Base-by-base conservation (phyloP, 345 rosid species). In the Ceriops decandra region DNA sequence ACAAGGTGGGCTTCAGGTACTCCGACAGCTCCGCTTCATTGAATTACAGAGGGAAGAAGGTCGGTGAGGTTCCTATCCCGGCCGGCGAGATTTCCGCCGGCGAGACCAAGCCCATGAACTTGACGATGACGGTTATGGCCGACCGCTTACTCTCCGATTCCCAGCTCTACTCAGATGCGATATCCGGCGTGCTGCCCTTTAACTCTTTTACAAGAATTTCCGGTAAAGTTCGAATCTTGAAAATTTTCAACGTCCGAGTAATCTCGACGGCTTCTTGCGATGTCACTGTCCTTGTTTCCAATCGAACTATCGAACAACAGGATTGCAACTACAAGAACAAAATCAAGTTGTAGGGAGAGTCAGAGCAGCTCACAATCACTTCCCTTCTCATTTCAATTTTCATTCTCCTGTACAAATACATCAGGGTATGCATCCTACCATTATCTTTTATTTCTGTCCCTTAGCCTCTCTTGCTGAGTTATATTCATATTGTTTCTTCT, bases 51-150 rank as follows among this genome's bases (percentile, higher is more conserved):
- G 93, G 86, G 0, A 60, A 79, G 20, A 21, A 58, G 3, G 77
- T 95, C 7, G 99, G 97, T 1, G 90, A 82, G 27, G 90, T 74
- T 1, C 92, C 98, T 0, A 75, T 95, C 22, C 86, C 93, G 0
- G 92, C 88, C 0, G 85, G 79, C 0, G 58, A 77, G 65, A 79
- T 95, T 36, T 69, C 70, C 27, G 58, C 97, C 20, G 85, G 72
- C 53, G 33, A 68, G 31, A 85, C 85, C 16, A 38, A 57, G 20
- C 60, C 68, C 7, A 71, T 91, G 87, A 90, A 90, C 68, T 0
- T 95, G 22, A 84, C 87, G 1, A 71, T 88, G 6, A 90, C 83
- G 3, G 3, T 91, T 7, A 42, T 88, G 86, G 99, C 89, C 60
- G 86, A 90, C 78, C 84, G 91, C 1, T 49, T 91, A 53, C 63